Evolutionary conservation across 495 filamentous ascomycete species (phyloP).

Genomic region (Lichina pygmaea): DNA sequence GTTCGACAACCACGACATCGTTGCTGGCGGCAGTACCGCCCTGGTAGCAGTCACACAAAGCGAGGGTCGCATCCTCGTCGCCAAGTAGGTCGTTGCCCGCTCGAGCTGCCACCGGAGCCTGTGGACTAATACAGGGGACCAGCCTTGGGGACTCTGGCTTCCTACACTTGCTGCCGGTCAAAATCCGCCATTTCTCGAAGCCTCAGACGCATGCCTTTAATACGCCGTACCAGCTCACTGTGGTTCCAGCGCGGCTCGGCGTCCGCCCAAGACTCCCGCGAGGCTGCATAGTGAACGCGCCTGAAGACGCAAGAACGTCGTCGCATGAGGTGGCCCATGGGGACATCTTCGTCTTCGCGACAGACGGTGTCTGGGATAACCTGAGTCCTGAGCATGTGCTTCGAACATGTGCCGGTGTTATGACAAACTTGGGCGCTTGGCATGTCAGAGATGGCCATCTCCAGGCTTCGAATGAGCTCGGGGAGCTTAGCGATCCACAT

Average conservation of each 20-base stretch:
- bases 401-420: conserved; percentile 43
- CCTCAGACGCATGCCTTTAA: conserved; percentile 95
- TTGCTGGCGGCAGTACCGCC: conserved; percentile 73
- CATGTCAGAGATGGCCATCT: conserved; percentile 26
- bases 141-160: conserved; percentile 91
- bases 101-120: neutral
- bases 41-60: conserved; percentile 45
- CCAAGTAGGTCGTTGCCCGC: conserved; percentile 29
- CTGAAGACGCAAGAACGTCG: conserved; percentile 58
- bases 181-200: conserved; percentile 52
- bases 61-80: conserved; percentile 53
- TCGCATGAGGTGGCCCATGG: conserved; percentile 56
- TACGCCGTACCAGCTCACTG: conserved; percentile 80
- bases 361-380: conserved; percentile 93
- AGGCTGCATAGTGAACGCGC: conserved; percentile 51
- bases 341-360: conserved; percentile 74
- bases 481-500: conserved; percentile 18
- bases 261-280: neutral
- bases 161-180: conserved; percentile 56
- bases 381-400: conserved; percentile 74
- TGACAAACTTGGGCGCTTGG: conserved; percentile 50
- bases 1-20: conserved; percentile 39
- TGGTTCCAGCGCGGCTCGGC: conserved; percentile 62
- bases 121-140: neutral
- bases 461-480: conserved; percentile 25